Evolutionary conservation across 2,329 filamentous ascomycete species (phyloP).

Genomic region (Penicillium nordicum): DNA sequence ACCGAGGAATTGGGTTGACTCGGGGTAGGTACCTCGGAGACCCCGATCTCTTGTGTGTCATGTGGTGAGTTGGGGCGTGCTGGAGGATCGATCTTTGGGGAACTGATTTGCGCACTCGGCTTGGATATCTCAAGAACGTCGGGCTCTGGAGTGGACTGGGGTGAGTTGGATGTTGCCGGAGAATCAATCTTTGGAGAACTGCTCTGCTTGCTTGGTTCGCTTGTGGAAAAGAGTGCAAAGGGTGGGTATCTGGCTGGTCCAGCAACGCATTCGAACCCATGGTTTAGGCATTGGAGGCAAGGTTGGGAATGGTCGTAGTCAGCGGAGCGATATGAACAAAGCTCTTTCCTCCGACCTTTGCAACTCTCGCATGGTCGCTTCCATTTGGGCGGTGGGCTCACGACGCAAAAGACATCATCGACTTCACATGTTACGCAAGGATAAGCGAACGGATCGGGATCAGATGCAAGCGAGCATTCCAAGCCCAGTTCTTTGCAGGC

Average conservation of each 20-base stretch:
- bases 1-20: not conserved
- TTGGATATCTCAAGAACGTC: not conserved
- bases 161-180: not conserved
- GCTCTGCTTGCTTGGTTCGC: not conserved
- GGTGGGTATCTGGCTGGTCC: conserved; percentile 28
- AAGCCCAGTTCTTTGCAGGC: conserved; percentile 27
- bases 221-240: not conserved
- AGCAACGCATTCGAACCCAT: conserved; percentile 34
- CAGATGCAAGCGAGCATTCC: conserved; percentile 31
- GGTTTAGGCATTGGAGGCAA: conserved; percentile 32
- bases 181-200: not conserved
- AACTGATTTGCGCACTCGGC: not conserved
- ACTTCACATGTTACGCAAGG: conserved; percentile 37
- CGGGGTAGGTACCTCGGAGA: conserved; percentile 5
- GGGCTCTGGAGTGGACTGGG: not conserved
- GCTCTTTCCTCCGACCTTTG: conserved; percentile 19
- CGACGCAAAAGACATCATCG: conserved; percentile 34
- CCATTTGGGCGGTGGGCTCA: conserved; percentile 29
- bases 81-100: not conserved
- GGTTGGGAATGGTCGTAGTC: conserved; percentile 25
- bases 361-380: conserved; percentile 38
- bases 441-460: conserved; percentile 32
- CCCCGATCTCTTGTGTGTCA: not conserved
- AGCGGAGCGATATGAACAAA: conserved; percentile 35
- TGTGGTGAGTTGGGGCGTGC: no score